Evolutionary conservation across 169 alveolate species (phyloP).

Genomic region (Plasmodium berghei): DNA sequence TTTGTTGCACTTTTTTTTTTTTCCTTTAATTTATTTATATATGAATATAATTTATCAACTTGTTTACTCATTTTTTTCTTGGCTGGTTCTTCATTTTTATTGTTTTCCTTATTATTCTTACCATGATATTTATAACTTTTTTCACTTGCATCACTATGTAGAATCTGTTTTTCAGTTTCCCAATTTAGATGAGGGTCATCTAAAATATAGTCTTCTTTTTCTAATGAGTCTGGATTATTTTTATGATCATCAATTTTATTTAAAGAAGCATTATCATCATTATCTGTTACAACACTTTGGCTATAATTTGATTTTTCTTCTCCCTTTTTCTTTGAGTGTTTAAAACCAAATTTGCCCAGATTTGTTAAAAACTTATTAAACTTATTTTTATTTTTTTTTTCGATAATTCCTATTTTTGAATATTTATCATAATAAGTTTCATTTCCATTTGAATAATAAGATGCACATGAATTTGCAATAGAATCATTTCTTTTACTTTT

Average conservation of each 20-base stretch:
- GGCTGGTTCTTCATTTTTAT: conserved; percentile 4
- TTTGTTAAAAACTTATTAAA: conserved; percentile 52
- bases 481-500: conserved; percentile 19
- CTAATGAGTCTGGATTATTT: background rate
- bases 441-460: conserved; percentile 39
- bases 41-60: conserved; percentile 63
- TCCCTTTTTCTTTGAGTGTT: conserved; percentile 35
- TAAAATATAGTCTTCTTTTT: background rate
- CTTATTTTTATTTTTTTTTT: conserved; percentile 55
- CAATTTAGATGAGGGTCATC: background rate
- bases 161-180: background rate
- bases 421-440: conserved; percentile 46
- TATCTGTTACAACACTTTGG: conserved; percentile 2
- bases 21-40: conserved; percentile 55
- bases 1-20: conserved; percentile 22
- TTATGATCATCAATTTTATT: conserved; percentile 4
- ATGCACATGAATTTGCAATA: conserved; percentile 30
- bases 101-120: conserved; percentile 16
- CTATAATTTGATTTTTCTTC: background rate
- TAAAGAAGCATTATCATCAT: conserved; percentile 1
- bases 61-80: conserved; percentile 26
- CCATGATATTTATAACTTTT: conserved; percentile 1
- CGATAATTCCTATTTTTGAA: conserved; percentile 25
- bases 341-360: conserved; percentile 55
- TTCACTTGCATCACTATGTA: background rate